Base-by-base conservation (phyloP, 371 early-diverging fungal species). In the Umbelopsis sp. region DNA sequence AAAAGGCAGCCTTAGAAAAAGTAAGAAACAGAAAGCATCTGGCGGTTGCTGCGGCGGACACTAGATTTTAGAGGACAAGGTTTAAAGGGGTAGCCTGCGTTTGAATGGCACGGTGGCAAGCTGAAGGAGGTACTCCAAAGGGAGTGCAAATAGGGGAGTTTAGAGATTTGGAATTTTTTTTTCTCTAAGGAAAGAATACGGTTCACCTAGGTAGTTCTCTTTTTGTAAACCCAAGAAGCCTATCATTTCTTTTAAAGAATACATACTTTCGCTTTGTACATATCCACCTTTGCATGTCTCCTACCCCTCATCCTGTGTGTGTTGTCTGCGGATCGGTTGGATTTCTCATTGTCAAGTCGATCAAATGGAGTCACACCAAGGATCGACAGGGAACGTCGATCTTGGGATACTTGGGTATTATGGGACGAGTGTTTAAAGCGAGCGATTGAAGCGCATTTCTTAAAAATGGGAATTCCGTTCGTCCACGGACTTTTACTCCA, bases 1-100 rank as follows among this genome's bases (percentile, higher is more conserved):
- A 22, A 82, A 80, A 44, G 76, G 74, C 24, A 80, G 74, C 51
- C 71, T 77, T 48, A 79, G 79, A 50, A 78, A 75, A 68, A 74
- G 63, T 50, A 70, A 72, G 63, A 65, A 69, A 66, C 64, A 3
- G 63, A 67, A n/a, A 48, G 63, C 3, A 46, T 16, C 53, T 37
- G 66, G 41, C 7, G 41, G 69, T 20, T 74, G 74, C 66, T 74
- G 74, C 44, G 70, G 71, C 32, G 69, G 71, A n/a, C 70, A 73
- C 4, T 73, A 63, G 50, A 37, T 45, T 45, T 29, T 25, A 24
- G 35, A 14, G 57, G 51, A 48, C 25, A 57, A 52, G 44, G 62
- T 57, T 3, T 52, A 57, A 57, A 41, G 57, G 41, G 20, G 57
- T 29, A 45, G 62, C 41, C 18, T 53, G 41, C 41, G 7, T 53